Base-by-base conservation (phyloP, 768 basidiomycete species). In the Tylopilus subfusipes region DNA sequence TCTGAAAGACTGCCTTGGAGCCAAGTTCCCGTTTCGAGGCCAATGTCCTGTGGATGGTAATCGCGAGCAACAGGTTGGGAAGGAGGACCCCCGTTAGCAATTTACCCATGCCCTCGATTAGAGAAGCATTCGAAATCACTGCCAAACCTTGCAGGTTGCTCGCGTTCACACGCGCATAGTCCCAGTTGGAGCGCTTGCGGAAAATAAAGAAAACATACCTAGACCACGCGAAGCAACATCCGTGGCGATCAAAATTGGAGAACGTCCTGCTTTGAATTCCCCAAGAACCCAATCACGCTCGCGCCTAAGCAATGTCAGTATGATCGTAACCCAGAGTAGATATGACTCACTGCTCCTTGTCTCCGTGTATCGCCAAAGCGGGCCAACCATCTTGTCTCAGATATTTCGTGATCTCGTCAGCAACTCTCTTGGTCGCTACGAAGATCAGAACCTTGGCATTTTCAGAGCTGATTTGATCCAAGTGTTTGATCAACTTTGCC, bases 171-270 rank as follows among this genome's bases (percentile, higher is more conserved):
- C 67, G 61, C 68, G 63, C 66, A 56, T 56, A 59, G 63, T 66
- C 61, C 73, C 62, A 54, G 63, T 58, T 57, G 56, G 57, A 69
- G 65, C 67, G 68, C 67, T 65, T 63, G 65, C 50, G 65, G 65
- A 68, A 71, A 63, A 70, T 64, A 50, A 78, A 68, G 68, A 58
- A 58, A 57, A 93, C 96, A 79, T 88, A 98, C 97, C 97, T 70
- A 99, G 85, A 83, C 96, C 96, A 85, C 96, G 95, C 70, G 94
- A 97, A 57, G 96, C 97, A 66, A 99, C 96, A 72, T 98, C 97
- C 63, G 97, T 98, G 75, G 97, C 97, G 68, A 98, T 92, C 68
- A 99, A 82, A 72, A 99, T 98, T 3, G 96, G 96, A 30, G 91
- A 94, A 60, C 94, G 89, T 65, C 97, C 94, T 52, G 93, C 88